phyloP scores from a whole-genome alignment of 176 grass and related monocot species.

The Sorghum bicolor region Sorghum_bicolor_NCBIv3 NC_012879.2:1488001-1488500 shows the following conservation, averaged over 20 bases:
- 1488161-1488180: constrained; percentile 57
- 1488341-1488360: not conserved
- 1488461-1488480: not conserved
- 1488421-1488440: not conserved
- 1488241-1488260: constrained; percentile 57
- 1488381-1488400: not conserved
- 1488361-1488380: constrained; percentile 1
- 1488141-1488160: constrained; percentile 50
- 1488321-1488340: not conserved
- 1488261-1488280: not conserved
- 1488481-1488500: constrained; percentile 1
- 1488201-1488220: constrained; percentile 46
- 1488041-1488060: constrained; percentile 1
- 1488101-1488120: constrained; percentile 47
- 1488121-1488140: constrained; percentile 59
- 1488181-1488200: constrained; percentile 47
- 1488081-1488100: constrained; percentile 84
- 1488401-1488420: not conserved
- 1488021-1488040: not conserved
- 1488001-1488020: constrained; percentile 11
- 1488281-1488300: not conserved
- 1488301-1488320: not conserved
- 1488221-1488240: constrained; percentile 62
- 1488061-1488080: constrained; percentile 42
- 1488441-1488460: not conserved